These are phyloP conservation scores for Silene uniflora DNA, from an alignment of 148 eudicot species.

Conservation along the genomic window DNA sequence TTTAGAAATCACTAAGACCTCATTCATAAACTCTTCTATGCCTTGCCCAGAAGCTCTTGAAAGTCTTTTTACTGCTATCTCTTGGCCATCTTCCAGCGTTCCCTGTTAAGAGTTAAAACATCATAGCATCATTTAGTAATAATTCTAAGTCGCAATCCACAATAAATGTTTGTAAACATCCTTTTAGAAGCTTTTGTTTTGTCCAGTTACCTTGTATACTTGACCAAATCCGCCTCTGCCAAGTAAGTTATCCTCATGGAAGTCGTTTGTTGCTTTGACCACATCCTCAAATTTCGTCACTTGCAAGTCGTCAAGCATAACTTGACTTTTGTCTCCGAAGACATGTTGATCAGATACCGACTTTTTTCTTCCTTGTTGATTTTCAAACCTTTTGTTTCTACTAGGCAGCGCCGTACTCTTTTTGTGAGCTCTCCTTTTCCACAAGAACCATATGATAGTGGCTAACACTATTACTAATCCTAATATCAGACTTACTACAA, in stretches of 20 bases:
- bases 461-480: constrained; percentile 20
- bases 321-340: constrained; percentile 25
- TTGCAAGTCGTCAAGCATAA: constrained; percentile 30
- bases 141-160: not conserved
- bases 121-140: not conserved
- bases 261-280: constrained; percentile 36
- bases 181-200: not conserved
- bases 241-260: constrained; percentile 35
- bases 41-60: constrained; percentile 57
- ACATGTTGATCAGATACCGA: constrained; percentile 1
- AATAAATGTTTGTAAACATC: not conserved
- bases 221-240: constrained; percentile 55
- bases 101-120: constrained; percentile 28
- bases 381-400: not conserved
- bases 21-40: constrained; percentile 49
- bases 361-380: constrained; percentile 8
- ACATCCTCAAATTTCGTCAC: constrained; percentile 29
- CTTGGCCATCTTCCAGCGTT: constrained; percentile 39
- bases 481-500: constrained; percentile 18
- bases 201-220: constrained; percentile 38
- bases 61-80: constrained; percentile 56
- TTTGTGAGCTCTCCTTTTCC: constrained; percentile 27
- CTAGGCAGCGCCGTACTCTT: constrained; percentile 12
- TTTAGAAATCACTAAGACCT: constrained; percentile 45
- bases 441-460: constrained; percentile 18